A percentile compares a stretch with the other conserved stretches of the same genome.
Evolutionary conservation across 371 early-diverging fungal genomes (phyloP).

Genomic region (Mucor sp.): DNA sequence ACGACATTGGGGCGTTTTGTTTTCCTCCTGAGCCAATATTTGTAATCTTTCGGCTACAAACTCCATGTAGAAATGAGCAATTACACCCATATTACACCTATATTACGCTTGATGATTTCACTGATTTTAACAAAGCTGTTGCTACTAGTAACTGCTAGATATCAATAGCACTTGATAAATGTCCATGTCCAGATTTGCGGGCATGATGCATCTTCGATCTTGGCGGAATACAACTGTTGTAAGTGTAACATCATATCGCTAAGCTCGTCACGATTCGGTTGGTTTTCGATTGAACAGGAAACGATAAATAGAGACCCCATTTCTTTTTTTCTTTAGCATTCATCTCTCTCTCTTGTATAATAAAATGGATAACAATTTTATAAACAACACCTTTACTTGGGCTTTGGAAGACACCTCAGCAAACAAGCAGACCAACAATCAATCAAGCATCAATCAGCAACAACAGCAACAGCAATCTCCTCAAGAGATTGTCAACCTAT

Average conservation of each 20-base stretch:
- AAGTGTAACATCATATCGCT: not conserved
- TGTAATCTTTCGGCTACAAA: not conserved
- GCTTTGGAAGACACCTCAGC: not conserved
- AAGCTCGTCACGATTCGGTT: not conserved
- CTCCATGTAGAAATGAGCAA: not conserved
- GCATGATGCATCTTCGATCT: not conserved
- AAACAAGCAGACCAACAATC: not conserved
- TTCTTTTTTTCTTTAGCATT: not conserved
- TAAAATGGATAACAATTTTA: slow-evolving; percentile 4
- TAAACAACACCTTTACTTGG: slow-evolving; percentile 15
- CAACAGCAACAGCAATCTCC: not conserved
- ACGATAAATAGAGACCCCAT: not conserved
- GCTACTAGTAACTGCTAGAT: not conserved
- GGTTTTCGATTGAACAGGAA: not conserved
- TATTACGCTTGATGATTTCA: too few species aligned
- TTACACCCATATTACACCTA: too few species aligned
- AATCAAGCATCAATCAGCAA: not conserved
- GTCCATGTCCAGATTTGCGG: not conserved
- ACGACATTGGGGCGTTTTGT: not conserved
- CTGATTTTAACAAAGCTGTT: not conserved
- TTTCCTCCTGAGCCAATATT: not conserved
- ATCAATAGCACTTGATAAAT: not conserved
- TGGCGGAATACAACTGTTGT: not conserved
- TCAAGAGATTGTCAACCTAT: not conserved
- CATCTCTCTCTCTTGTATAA: not conserved